A percentile compares a stretch with the other conserved stretches of the same genome.
These are phyloP conservation scores for Talaromyces piceae DNA, from an alignment of 2,329 filamentous ascomycete species.

Conservation along the genomic window DNA sequence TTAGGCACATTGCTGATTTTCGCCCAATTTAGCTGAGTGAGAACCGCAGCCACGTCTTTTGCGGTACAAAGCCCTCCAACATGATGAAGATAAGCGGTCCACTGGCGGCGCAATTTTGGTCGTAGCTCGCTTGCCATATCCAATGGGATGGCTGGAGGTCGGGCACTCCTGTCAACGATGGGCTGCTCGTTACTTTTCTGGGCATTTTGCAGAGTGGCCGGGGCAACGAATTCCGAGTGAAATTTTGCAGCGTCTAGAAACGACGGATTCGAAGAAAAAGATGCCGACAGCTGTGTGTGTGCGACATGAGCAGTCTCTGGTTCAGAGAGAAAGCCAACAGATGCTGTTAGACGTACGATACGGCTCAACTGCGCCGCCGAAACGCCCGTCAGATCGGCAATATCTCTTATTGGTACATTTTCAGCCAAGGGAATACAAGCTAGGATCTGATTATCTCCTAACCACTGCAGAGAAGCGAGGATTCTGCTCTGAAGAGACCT, in stretches of 20 bases:
- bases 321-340: slow-evolving; percentile 31
- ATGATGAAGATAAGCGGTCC: neutral
- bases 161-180: neutral
- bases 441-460: slow-evolving; percentile 39
- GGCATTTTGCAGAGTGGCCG: slow-evolving; percentile 30
- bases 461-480: slow-evolving; percentile 37
- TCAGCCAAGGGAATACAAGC: slow-evolving; percentile 37
- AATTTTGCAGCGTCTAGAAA: slow-evolving; percentile 36
- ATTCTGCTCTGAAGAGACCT: slow-evolving; percentile 18
- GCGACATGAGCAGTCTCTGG: slow-evolving; percentile 25
- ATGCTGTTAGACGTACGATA: slow-evolving; percentile 28
- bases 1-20: neutral
- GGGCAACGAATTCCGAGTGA: slow-evolving; percentile 27
- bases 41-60: neutral
- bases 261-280: slow-evolving; percentile 28
- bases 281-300: slow-evolving; percentile 33
- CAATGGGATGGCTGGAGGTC: neutral
- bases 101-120: neutral
- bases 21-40: neutral
- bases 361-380: slow-evolving; percentile 32
- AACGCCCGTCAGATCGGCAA: slow-evolving; percentile 36
- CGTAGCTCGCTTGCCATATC: neutral
- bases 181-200: neutral
- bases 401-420: slow-evolving; percentile 31
- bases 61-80: neutral